Evolutionary conservation across 2,329 filamentous ascomycete species (phyloP).

Genomic region (Exophiala oligosperma): DNA sequence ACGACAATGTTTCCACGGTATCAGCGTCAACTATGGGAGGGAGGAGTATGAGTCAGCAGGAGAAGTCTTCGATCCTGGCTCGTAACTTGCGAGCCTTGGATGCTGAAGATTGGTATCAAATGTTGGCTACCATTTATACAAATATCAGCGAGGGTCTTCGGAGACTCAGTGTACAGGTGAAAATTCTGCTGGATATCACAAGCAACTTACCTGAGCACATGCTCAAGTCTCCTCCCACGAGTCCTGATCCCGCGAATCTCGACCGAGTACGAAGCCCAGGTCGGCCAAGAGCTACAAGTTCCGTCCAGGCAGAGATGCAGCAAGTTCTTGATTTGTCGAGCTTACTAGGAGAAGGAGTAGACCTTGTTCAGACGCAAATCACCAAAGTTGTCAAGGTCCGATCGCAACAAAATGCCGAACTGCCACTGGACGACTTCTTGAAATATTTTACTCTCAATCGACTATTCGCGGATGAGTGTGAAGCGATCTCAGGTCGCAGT

Average conservation of each 20-base stretch:
- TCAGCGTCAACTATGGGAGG: constrained; percentile 76
- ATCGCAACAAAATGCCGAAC: constrained; percentile 58
- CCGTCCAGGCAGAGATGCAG: constrained; percentile 58
- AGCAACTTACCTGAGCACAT: constrained; percentile 55
- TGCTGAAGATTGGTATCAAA: constrained; percentile 76
- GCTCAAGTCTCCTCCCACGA: constrained; percentile 50
- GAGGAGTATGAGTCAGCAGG: constrained; percentile 71
- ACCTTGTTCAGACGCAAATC: constrained; percentile 64
- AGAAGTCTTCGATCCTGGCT: constrained; percentile 85
- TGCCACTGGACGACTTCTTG: constrained; percentile 59
- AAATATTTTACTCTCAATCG: constrained; percentile 64
- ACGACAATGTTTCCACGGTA: constrained; percentile 87
- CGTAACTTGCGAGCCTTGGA: constrained; percentile 84
- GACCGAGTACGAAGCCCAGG: constrained; percentile 20
- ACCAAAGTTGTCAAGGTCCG: constrained; percentile 65
- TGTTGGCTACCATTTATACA: constrained; percentile 81
- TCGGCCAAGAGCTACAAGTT: constrained; percentile 24
- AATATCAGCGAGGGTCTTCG: constrained; percentile 84
- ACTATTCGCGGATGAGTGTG: constrained; percentile 66
- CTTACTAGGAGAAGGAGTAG: constrained; percentile 65
- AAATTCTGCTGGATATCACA: constrained; percentile 90
- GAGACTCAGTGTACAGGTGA: constrained; percentile 84
- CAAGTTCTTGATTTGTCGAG: constrained; percentile 66
- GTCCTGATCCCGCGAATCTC: constrained; percentile 38
- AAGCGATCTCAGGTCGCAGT: constrained; percentile 63